phyloP scores from a whole-genome alignment of 2,329 filamentous ascomycete species.

The Ceratocystis ficicola region DNA sequence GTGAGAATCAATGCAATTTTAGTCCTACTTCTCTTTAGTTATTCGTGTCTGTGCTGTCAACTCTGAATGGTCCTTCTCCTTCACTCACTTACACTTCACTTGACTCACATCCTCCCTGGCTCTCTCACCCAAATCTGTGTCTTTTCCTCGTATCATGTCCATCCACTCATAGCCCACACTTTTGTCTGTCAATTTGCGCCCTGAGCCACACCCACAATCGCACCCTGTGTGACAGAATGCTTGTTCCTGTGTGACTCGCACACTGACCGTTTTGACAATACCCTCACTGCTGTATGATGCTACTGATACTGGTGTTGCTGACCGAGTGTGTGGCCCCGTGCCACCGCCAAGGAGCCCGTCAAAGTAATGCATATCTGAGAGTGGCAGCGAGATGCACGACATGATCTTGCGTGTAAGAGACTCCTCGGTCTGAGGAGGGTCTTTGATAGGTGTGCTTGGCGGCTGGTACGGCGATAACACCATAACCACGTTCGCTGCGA shows the following conservation, averaged over 20 bases:
- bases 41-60: background rate
- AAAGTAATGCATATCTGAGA: constrained; percentile 24
- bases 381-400: constrained; percentile 28
- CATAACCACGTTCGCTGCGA: constrained; percentile 30
- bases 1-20: background rate
- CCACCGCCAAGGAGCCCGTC: background rate
- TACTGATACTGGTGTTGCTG: background rate
- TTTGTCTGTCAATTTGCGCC: constrained; percentile 12
- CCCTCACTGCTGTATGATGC: constrained; percentile 12
- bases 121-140: background rate
- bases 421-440: constrained; percentile 26
- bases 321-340: background rate
- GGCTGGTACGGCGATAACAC: background rate
- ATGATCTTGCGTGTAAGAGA: constrained; percentile 31
- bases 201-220: constrained; percentile 17
- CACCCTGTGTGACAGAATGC: constrained; percentile 16
- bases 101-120: no score
- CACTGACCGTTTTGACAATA: constrained; percentile 22
- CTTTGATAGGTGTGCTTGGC: no score
- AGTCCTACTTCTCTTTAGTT: background rate
- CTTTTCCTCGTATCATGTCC: constrained; percentile 12
- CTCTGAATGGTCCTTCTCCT: background rate
- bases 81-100: no score
- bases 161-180: constrained; percentile 12
- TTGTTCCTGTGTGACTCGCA: constrained; percentile 21